These are phyloP conservation scores for Tylopilus sp. DNA, from an alignment of 768 basidiomycete genomes.

Conservation along the genomic window DNA sequence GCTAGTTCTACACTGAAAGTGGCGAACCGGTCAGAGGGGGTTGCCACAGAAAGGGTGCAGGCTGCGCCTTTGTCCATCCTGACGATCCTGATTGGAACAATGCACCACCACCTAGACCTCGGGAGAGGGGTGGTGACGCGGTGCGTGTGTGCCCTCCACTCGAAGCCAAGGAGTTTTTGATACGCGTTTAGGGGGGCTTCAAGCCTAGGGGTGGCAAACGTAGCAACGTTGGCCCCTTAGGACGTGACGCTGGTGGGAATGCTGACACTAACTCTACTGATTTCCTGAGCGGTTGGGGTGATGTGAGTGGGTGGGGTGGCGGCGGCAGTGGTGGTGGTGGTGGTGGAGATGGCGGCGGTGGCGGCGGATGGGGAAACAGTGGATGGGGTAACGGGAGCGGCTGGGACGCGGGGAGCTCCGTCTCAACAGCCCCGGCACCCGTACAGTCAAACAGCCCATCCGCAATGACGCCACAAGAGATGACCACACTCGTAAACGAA, in stretches of 20 bases:
- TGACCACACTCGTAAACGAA: not conserved
- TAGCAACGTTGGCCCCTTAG: not conserved
- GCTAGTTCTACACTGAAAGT: conserved; percentile 29
- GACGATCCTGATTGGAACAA: conserved; percentile 21
- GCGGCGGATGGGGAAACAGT: no score
- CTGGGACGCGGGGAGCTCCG: conserved; percentile 3
- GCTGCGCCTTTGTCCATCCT: conserved; percentile 33
- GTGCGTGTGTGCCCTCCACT: conserved; percentile 10
- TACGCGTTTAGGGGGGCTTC: conserved; percentile 5
- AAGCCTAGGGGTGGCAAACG: conserved; percentile 5
- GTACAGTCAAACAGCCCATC: not conserved
- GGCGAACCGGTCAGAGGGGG: conserved; percentile 28
- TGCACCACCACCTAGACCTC: conserved; percentile 14
- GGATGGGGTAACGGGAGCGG: conserved; percentile 11
- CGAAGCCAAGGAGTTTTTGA: not conserved
- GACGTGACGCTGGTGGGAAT: not conserved
- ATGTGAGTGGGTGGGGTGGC: not conserved
- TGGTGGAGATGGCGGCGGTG: conserved; percentile 6
- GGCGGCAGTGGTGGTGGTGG: not conserved
- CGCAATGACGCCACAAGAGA: not conserved
- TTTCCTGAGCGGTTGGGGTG: not conserved
- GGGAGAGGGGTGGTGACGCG: conserved; percentile 14
- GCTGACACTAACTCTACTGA: not conserved
- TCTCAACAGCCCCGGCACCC: conserved; percentile 1
- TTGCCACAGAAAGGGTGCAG: conserved; percentile 18